Evolutionary conservation across 2,329 filamentous ascomycete genomes (phyloP), one percentile per base, ranked within the genome.

Genomic region (Trichophyton schoenleinii): DNA sequence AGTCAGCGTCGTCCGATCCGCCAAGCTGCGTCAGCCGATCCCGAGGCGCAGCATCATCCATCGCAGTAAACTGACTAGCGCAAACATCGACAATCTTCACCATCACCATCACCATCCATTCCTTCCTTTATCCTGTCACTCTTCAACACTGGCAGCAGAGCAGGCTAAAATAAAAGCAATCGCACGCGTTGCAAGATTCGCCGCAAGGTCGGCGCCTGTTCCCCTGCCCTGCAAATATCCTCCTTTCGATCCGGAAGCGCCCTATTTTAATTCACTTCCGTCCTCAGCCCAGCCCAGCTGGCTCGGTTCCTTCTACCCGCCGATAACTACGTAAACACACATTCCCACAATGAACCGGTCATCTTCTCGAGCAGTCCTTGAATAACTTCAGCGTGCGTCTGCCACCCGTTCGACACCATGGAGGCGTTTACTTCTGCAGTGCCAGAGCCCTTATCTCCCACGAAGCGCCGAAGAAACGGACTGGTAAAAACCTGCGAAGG

Each of bases 401-500:
- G 8, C 20, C 22, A 11, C 46, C 1, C 15, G 34, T 38, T 38
- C 22, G n/a, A 58, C 41, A 15, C 36, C 20, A 76, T 76, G 74
- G 73, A 73, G 59, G 71, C 73, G 31, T 67, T 75, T 63, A 69
- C 72, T 57, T 68, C 70, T 61, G 73, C 73, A 53, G 63, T 62
- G 18, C 64, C 68, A 7, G 66, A 68, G 15, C 67, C 71, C 34
- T 72, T 73, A 41, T 73, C 74, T 13, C 71, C 72, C 18, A 70
- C 73, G 34, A 76, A 74, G 68, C 75, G 75, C 57, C 71, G 74
- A n/a, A 66, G 71, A 38, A 73, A 72, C 58, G 70, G 71, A 18
- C 77, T 75, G 69, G 74, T 76, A 9, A 73, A 75, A 62, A 74
- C 70, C 65, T 79, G 88, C 68, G 91, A 96, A 80, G 87, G 91